Conservation (phyloP, 1,284 basidiomycete species). For the Trametes pubescens region DNA sequence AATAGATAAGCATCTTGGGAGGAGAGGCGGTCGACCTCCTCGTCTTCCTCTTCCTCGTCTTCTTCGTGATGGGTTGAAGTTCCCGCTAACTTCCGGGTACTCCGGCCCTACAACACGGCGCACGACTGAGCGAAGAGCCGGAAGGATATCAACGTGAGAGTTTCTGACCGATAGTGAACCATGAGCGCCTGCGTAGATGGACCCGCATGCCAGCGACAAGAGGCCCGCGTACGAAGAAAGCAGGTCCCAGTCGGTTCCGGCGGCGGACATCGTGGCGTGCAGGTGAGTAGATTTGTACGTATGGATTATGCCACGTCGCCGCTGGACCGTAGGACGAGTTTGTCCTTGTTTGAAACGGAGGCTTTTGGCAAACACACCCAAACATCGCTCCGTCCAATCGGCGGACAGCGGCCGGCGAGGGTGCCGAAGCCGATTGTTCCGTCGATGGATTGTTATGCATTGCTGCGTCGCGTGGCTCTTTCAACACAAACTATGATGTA, state of each 20-base stretch:
- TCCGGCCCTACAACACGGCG: slow-evolving; percentile 19
- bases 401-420: no score
- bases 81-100: slow-evolving; percentile 11
- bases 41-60: slow-evolving; percentile 55
- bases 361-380: slow-evolving; percentile 28
- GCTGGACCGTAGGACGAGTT: slow-evolving; percentile 29
- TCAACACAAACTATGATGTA: background rate
- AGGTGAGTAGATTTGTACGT: background rate
- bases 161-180: slow-evolving; percentile 68
- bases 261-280: slow-evolving; percentile 26
- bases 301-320: slow-evolving; percentile 20
- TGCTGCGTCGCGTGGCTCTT: background rate
- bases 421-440: background rate
- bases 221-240: slow-evolving; percentile 74
- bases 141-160: slow-evolving; percentile 24
- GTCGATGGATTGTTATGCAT: background rate
- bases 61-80: slow-evolving; percentile 33
- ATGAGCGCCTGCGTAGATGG: slow-evolving; percentile 73
- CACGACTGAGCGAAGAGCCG: slow-evolving; percentile 3
- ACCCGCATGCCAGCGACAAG: slow-evolving; percentile 63
- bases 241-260: slow-evolving; percentile 58
- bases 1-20: slow-evolving; percentile 79
- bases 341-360: slow-evolving; percentile 29
- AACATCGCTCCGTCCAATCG: slow-evolving; percentile 1
- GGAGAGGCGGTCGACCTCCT: slow-evolving; percentile 67